Percentiles rank a stretch among this genome's conserved stretches.
phyloP scores from a whole-genome alignment of 306 rosid species.

The Erythrophleum fordii region DNA sequence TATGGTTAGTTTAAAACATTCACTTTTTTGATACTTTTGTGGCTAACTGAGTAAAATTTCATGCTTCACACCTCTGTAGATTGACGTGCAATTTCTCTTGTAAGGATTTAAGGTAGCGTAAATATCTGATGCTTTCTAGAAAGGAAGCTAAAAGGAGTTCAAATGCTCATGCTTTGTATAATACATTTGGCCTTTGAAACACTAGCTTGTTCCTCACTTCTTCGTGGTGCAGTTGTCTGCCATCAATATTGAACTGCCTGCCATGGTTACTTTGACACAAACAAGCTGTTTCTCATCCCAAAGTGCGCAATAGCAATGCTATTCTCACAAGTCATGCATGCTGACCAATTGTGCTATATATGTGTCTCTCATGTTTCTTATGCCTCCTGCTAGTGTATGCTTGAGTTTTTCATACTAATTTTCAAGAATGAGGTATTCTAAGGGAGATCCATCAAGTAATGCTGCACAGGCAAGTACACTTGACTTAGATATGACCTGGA shows the following conservation, averaged over 20 bases:
- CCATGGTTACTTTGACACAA: slow-evolving; percentile 18
- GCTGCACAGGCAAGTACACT: slow-evolving; percentile 62
- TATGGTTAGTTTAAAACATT: neutral
- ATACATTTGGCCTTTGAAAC: slow-evolving; percentile 7
- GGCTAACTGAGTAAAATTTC: slow-evolving; percentile 4
- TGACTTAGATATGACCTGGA: slow-evolving; percentile 25
- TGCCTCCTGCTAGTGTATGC: slow-evolving; percentile 30
- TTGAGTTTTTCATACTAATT: slow-evolving; percentile 37
- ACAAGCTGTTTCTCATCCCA: slow-evolving; percentile 23
- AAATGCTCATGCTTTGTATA: slow-evolving; percentile 1
- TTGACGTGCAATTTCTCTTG: slow-evolving; percentile 2
- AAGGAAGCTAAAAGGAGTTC: slow-evolving; percentile 30
- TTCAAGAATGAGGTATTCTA: slow-evolving; percentile 62
- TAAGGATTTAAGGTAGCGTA: neutral
- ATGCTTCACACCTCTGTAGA: neutral
- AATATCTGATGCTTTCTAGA: slow-evolving; percentile 16
- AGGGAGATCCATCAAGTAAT: slow-evolving; percentile 66
- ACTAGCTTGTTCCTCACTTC: slow-evolving; percentile 15
- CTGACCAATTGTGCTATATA: slow-evolving; percentile 32
- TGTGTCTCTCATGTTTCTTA: slow-evolving; percentile 27
- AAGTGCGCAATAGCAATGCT: slow-evolving; percentile 16
- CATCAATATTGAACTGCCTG: slow-evolving; percentile 2
- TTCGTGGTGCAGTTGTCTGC: slow-evolving; percentile 31
- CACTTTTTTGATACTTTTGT: slow-evolving; percentile 9
- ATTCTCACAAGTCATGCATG: neutral